Conservation (phyloP, 805 yeast genomes). For the Myxozyma neglecta region DNA sequence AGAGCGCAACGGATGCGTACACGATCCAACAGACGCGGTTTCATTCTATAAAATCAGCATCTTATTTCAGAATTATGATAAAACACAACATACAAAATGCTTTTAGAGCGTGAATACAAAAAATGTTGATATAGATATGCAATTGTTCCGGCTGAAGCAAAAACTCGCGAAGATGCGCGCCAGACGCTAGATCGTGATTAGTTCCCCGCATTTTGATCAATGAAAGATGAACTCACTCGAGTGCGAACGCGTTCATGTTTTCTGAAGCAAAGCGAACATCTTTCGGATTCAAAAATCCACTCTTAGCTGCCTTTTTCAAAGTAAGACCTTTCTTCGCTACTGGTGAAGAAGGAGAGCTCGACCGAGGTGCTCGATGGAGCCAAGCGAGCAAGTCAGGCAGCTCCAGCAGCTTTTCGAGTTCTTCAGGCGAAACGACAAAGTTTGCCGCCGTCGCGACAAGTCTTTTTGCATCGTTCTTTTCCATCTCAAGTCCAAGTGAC, state of each 20-base stretch:
- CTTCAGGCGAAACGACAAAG: constrained; percentile 14
- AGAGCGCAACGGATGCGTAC: constrained; percentile 2
- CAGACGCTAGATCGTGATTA: constrained; percentile 1
- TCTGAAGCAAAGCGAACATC: constrained; percentile 5
- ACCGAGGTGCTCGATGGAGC: no score
- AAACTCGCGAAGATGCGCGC: constrained; percentile 10
- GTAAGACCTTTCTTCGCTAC: no score
- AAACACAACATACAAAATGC: not conserved
- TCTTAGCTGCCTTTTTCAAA: not conserved
- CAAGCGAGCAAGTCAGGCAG: not conserved
- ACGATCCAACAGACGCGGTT: constrained; percentile 4
- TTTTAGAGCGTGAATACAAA: not conserved
- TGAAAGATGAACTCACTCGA: constrained; percentile 4
- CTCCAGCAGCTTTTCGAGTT: constrained; percentile 6
- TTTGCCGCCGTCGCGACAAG: constrained; percentile 1
- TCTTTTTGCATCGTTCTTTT: not conserved
- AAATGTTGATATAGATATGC: not conserved
- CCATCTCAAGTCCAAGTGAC: not conserved
- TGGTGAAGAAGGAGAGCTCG: no score
- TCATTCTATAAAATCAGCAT: constrained; percentile 3
- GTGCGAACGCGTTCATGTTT: constrained; percentile 4
- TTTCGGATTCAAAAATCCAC: not conserved
- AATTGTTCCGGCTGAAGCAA: not conserved
- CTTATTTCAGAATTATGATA: no score
- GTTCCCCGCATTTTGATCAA: constrained; percentile 3